Evolutionary conservation across 352 stramenopile species (phyloP), one percentile per base, ranked within the genome.

Genomic region (Thalassiosira mediterranea): DNA sequence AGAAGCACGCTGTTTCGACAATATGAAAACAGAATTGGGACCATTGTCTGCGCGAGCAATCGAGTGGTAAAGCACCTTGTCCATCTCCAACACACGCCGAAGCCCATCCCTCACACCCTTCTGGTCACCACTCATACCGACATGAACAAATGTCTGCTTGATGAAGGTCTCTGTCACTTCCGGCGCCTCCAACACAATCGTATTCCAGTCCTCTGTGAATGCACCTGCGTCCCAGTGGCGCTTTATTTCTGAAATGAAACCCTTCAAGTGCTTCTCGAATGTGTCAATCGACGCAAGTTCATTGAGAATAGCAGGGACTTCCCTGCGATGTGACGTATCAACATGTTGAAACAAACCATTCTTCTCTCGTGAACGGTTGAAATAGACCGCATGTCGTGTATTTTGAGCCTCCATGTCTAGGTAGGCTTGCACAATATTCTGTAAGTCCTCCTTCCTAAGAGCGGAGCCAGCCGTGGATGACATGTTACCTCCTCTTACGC

Each of bases 81-180:
- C 25, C 49, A 59, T 59, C 23, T 59, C 49, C 5, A 40, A 11
- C 7, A 59, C 49, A 5, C 19, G 8, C 4, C 10, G 21, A 13
- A 59, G 28, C 5, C 49, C 49, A 11, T 7, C 40, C 8, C 8
- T 4, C 7, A 53, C 49, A 49, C 65, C 65, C 29, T 72, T 64
- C 28, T 62, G 56, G 44, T 2, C 26, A n/a, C 4, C 25, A 26
- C 19, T 66, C 1, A 57, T 44, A 13, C 67, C 57, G 42, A 76
- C 48, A 57, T 72, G 58, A 19, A 62, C 32, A 61, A 63, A 76
- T 19, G 51, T n/a, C 17, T 64, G 37, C 4, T 54, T 4, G 15
- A 76, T 72, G 26, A 76, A 76, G n/a, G 52, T 32, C 15, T 72
- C 67, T 19, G 23, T 2, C 28, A 76, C 2, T 21, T 76, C 29